Evolutionary conservation across 768 basidiomycete genomes (phyloP).

Genomic region (Terana coerulea): DNA sequence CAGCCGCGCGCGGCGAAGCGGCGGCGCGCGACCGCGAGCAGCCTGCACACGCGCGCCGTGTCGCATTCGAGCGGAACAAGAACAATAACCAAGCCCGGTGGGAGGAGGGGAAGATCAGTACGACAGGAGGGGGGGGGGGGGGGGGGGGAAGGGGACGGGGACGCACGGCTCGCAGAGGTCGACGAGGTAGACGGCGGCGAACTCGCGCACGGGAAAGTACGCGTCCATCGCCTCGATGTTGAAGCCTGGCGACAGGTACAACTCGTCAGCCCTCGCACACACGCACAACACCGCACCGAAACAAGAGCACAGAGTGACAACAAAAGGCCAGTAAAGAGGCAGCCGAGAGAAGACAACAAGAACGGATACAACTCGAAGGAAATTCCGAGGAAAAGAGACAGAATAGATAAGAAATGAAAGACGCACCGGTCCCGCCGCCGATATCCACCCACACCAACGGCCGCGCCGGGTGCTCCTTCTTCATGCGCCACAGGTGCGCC

Average conservation of each 20-base stretch:
- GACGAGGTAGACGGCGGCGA: conserved; percentile 68
- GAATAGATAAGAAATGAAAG: not conserved
- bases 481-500: conserved; percentile 52
- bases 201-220: conserved; percentile 50
- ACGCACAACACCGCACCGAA: no score
- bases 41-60: conserved; percentile 8
- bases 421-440: conserved; percentile 64
- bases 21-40: conserved; percentile 66
- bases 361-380: not conserved
- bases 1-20: conserved; percentile 65
- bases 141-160: not conserved
- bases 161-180: conserved; percentile 53
- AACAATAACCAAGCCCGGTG: conserved; percentile 30
- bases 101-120: not conserved
- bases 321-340: no score
- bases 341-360: conserved; percentile 4
- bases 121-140: not conserved
- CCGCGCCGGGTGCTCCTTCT: conserved; percentile 34
- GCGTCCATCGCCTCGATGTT: conserved; percentile 74
- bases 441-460: conserved; percentile 75
- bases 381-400: not conserved
- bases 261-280: no score
- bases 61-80: not conserved
- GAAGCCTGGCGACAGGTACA: no score
- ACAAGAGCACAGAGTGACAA: no score